Conservation (phyloP, 108 stramenopile species). For the Nitzschia sp. region DNA sequence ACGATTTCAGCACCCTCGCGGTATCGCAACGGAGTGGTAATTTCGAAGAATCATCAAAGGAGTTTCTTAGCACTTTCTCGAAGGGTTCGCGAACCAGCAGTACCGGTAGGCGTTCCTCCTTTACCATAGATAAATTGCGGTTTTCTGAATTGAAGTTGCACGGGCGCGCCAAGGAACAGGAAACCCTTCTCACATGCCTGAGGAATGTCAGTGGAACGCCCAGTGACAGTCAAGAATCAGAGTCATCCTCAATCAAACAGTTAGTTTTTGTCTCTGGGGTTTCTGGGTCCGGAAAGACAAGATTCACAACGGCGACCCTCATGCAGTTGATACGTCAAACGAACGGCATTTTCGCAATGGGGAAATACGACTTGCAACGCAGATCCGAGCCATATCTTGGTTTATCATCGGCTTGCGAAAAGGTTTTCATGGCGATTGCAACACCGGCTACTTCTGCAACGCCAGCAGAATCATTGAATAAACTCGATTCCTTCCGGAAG, state of each 20-base stretch:
- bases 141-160: not conserved
- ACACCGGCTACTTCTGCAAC: not conserved
- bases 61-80: not conserved
- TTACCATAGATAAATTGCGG: not conserved
- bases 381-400: conserved; percentile 5
- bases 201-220: not conserved
- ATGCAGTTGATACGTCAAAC: no score
- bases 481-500: not conserved
- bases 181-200: not conserved
- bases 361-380: conserved; percentile 2
- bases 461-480: not conserved
- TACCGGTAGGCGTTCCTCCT: not conserved
- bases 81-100: not conserved
- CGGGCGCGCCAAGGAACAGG: not conserved
- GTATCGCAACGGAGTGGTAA: not conserved
- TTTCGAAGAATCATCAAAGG: not conserved
- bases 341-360: not conserved
- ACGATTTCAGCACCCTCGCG: not conserved
- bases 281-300: conserved; percentile 6
- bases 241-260: not conserved
- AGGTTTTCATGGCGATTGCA: not conserved
- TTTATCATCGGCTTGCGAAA: not conserved
- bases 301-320: not conserved
- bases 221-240: not conserved
- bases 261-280: conserved; percentile 1